Evolutionary conservation across 2,329 filamentous ascomycete species (phyloP).

Genomic region (Albophoma yamanashiensis): DNA sequence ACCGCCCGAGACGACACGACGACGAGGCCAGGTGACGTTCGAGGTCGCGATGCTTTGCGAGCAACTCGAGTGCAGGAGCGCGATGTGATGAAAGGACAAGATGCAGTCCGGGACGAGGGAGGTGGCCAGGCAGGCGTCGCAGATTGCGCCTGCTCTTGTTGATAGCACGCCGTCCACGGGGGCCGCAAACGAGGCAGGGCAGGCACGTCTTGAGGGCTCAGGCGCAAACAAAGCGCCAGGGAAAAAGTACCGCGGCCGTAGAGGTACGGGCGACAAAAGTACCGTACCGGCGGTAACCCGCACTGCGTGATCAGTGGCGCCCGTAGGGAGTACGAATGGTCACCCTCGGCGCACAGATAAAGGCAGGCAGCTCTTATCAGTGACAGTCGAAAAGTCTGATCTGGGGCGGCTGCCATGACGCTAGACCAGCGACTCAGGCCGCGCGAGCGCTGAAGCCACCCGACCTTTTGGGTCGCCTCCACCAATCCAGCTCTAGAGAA

Average conservation of each 20-base stretch:
- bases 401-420: neutral
- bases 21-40: neutral
- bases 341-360: neutral
- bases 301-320: neutral
- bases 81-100: neutral
- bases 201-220: neutral
- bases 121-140: neutral
- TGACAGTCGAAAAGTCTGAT: neutral
- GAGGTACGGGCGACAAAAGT: neutral
- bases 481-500: neutral
- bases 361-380: constrained; percentile 1
- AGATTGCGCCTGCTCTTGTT: neutral
- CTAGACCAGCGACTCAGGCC: neutral
- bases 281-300: neutral
- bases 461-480: neutral
- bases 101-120: neutral
- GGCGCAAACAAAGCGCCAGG: neutral
- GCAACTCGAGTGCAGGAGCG: no score
- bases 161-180: neutral
- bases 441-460: neutral
- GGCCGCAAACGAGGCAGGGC: neutral
- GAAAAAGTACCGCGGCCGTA: neutral
- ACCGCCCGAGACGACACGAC: neutral
- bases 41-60: neutral
- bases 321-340: neutral